A percentile compares a stretch with the other conserved stretches of the same genome.
These are phyloP conservation scores for Pyrus betulifolia DNA, from an alignment of 306 rosid genomes.

Conservation along the genomic window DNA sequence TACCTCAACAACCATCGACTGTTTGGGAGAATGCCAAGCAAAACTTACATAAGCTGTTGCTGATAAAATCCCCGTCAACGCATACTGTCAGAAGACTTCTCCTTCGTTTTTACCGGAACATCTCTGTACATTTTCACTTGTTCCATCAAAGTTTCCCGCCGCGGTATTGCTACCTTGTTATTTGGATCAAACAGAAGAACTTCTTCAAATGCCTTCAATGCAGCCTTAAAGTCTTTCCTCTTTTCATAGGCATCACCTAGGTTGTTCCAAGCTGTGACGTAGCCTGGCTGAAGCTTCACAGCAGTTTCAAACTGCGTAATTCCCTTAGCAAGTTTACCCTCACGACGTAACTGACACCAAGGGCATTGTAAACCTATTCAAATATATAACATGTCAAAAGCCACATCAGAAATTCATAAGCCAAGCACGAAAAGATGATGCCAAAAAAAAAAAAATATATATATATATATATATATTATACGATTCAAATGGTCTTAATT, in stretches of 20 bases:
- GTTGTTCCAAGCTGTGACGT: slow-evolving; percentile 96
- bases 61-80: neutral
- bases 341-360: slow-evolving; percentile 80
- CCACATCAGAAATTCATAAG: neutral
- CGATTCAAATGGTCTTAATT: neutral
- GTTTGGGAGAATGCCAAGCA: slow-evolving; percentile 1
- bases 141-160: slow-evolving; percentile 66
- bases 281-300: slow-evolving; percentile 90
- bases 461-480: neutral
- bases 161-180: slow-evolving; percentile 80
- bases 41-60: slow-evolving; percentile 5
- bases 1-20: slow-evolving; percentile 5
- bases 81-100: slow-evolving; percentile 22
- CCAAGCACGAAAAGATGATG: neutral
- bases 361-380: slow-evolving; percentile 82
- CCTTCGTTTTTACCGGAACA: slow-evolving; percentile 57
- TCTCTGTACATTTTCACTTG: slow-evolving; percentile 58
- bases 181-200: slow-evolving; percentile 88
- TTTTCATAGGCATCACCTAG: slow-evolving; percentile 92
- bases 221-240: slow-evolving; percentile 63
- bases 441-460: neutral
- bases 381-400: neutral
- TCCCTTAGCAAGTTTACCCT: slow-evolving; percentile 82
- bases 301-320: slow-evolving; percentile 79
- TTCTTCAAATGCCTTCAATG: slow-evolving; percentile 91